phyloP scores from a whole-genome alignment of 768 basidiomycete species.

The Tylopilus sp. region DNA sequence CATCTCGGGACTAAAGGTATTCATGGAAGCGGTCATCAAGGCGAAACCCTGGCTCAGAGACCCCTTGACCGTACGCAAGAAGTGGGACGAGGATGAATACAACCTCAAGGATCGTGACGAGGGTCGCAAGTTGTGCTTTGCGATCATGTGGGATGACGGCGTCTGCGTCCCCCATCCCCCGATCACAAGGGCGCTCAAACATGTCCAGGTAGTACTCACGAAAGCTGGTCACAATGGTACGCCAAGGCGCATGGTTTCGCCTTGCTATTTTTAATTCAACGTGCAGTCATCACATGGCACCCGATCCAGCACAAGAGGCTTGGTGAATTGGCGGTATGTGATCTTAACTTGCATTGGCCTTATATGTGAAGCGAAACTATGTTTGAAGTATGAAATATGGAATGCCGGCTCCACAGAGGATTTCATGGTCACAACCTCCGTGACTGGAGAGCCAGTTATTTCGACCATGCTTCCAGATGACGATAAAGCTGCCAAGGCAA shows the following conservation, averaged over 20 bases:
- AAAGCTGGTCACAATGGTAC: slow-evolving; percentile 64
- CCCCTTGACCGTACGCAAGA: slow-evolving; percentile 52
- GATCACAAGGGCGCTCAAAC: slow-evolving; percentile 54
- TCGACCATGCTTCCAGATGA: slow-evolving; percentile 41
- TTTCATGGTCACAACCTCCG: slow-evolving; percentile 34
- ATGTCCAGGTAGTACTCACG: slow-evolving; percentile 51
- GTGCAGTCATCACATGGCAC: slow-evolving; percentile 66
- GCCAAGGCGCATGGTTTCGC: slow-evolving; percentile 1
- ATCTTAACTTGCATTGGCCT: slow-evolving; percentile 9
- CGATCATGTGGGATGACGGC: slow-evolving; percentile 66
- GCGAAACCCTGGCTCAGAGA: slow-evolving; percentile 65
- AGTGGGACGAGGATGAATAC: slow-evolving; percentile 61
- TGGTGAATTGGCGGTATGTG: slow-evolving; percentile 37
- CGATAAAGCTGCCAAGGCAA: slow-evolving; percentile 5
- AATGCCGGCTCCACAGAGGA: slow-evolving; percentile 48
- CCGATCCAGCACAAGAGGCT: slow-evolving; percentile 52
- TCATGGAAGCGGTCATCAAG: slow-evolving; percentile 61
- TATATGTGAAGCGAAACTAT: neutral
- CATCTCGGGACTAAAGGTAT: slow-evolving; percentile 56
- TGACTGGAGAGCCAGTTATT: slow-evolving; percentile 57
- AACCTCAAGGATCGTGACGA: slow-evolving; percentile 52
- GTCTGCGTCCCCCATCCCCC: slow-evolving; percentile 60
- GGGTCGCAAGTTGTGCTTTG: slow-evolving; percentile 52
- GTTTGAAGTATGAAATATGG: slow-evolving; percentile 40
- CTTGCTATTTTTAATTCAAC: neutral